Conservation (phyloP, 768 basidiomycete genomes). For the Pisolithus albus region DNA sequence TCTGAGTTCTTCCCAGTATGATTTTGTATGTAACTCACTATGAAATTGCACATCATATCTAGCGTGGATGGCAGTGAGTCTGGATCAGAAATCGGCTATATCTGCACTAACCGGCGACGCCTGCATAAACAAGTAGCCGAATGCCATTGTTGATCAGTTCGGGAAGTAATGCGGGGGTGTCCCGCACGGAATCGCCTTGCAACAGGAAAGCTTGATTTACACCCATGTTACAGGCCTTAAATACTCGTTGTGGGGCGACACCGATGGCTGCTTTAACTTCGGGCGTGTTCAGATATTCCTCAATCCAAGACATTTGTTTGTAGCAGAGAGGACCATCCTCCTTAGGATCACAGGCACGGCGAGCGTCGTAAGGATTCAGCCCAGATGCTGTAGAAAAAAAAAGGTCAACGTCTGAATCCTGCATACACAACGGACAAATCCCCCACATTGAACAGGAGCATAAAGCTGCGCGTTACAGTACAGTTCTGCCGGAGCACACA, state of each 20-base stretch:
- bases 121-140: slow-evolving; percentile 83
- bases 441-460: slow-evolving; percentile 63
- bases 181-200: slow-evolving; percentile 84
- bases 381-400: slow-evolving; percentile 47
- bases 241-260: slow-evolving; percentile 50
- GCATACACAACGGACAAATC: not conserved
- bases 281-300: slow-evolving; percentile 78
- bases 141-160: slow-evolving; percentile 79
- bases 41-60: slow-evolving; percentile 88
- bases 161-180: slow-evolving; percentile 71
- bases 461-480: slow-evolving; percentile 78
- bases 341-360: slow-evolving; percentile 61
- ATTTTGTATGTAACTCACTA: slow-evolving; percentile 35
- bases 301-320: slow-evolving; percentile 78
- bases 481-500: slow-evolving; percentile 65
- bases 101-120: slow-evolving; percentile 57
- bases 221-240: slow-evolving; percentile 69
- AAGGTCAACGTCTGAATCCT: not conserved
- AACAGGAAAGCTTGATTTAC: slow-evolving; percentile 75
- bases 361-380: slow-evolving; percentile 86
- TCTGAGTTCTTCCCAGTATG: not conserved
- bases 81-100: not conserved
- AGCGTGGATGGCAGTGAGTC: slow-evolving; percentile 10
- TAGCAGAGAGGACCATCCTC: slow-evolving; percentile 75
- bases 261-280: slow-evolving; percentile 76